Evolutionary conservation across 2,329 filamentous ascomycete genomes (phyloP).

Genomic region (Stachybotrys echinatus): DNA sequence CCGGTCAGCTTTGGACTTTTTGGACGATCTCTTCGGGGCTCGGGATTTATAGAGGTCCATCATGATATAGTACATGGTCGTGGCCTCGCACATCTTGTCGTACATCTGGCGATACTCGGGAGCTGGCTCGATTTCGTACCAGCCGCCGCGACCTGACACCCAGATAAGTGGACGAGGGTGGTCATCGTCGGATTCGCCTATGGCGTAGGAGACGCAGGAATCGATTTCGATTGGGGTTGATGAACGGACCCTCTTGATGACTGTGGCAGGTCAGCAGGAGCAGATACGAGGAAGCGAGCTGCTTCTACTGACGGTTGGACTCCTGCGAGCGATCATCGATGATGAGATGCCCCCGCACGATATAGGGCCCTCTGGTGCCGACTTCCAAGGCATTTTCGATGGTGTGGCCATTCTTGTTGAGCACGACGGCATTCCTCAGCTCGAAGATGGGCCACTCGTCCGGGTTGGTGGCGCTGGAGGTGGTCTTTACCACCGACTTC

Average conservation of each 20-base stretch:
- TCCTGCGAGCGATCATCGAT: slow-evolving; percentile 37
- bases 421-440: slow-evolving; percentile 56
- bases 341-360: slow-evolving; percentile 54
- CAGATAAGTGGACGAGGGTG: slow-evolving; percentile 55
- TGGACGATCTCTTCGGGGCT: slow-evolving; percentile 14
- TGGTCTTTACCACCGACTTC: slow-evolving; percentile 23
- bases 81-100: slow-evolving; percentile 56
- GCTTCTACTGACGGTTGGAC: slow-evolving; percentile 26
- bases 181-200: slow-evolving; percentile 44
- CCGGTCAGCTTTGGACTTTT: slow-evolving; percentile 22
- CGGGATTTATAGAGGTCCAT: slow-evolving; percentile 46
- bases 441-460: slow-evolving; percentile 59
- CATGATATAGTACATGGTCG: slow-evolving; percentile 59
- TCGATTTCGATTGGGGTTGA: slow-evolving; percentile 46
- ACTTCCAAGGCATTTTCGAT: slow-evolving; percentile 58
- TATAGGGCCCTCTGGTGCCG: slow-evolving; percentile 53
- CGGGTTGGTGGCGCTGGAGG: slow-evolving; percentile 20
- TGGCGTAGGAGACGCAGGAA: slow-evolving; percentile 44
- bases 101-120: slow-evolving; percentile 50
- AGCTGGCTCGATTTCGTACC: slow-evolving; percentile 63
- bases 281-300: neutral
- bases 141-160: slow-evolving; percentile 54
- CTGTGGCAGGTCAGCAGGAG: slow-evolving; percentile 14
- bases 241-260: slow-evolving; percentile 23
- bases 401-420: slow-evolving; percentile 45